Evolutionary conservation across 805 yeast genomes (phyloP).

Genomic region (Alloascoidea africana): DNA sequence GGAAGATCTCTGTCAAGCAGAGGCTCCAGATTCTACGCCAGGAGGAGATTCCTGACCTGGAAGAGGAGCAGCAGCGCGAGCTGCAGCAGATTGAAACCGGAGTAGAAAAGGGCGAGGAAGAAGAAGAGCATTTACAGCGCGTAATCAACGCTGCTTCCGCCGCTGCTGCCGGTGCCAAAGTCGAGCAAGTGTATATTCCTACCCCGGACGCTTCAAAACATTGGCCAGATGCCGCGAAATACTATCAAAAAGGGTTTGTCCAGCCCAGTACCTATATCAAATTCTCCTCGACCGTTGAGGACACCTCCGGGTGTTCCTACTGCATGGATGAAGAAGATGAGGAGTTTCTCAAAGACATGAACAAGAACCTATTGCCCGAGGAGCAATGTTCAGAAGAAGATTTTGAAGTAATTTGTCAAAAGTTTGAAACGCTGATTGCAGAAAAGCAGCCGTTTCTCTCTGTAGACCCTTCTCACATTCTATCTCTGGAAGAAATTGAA

Average conservation of each 20-base stretch:
- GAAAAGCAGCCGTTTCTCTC: constrained; percentile 80
- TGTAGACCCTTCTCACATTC: constrained; percentile 69
- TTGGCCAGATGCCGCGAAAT: constrained; percentile 67
- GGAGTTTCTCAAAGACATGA: constrained; percentile 34
- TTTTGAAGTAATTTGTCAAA: constrained; percentile 64
- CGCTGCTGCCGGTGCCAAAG: constrained; percentile 31
- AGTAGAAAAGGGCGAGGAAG: constrained; percentile 95
- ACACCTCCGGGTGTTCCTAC: constrained; percentile 73
- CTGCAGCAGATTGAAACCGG: constrained; percentile 89
- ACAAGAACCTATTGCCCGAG: constrained; percentile 17
- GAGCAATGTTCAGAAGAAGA: constrained; percentile 58
- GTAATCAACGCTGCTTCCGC: constrained; percentile 74
- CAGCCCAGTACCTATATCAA: constrained; percentile 75
- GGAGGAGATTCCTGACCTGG: constrained; percentile 61
- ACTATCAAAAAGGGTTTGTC: constrained; percentile 48
- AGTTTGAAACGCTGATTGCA: constrained; percentile 57
- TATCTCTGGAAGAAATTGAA: constrained; percentile 55
- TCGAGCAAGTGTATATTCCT: constrained; percentile 66
- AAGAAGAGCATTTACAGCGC: constrained; percentile 87
- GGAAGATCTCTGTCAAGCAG: constrained; percentile 89
- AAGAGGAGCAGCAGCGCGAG: constrained; percentile 72
- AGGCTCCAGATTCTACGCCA: constrained; percentile 65
- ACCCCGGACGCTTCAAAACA: constrained; percentile 86
- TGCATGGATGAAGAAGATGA: constrained; percentile 87
- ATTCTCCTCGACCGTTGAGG: constrained; percentile 92